Base-by-base conservation (phyloP, 768 basidiomycete genomes). In the Leccinellum luteum region DNA sequence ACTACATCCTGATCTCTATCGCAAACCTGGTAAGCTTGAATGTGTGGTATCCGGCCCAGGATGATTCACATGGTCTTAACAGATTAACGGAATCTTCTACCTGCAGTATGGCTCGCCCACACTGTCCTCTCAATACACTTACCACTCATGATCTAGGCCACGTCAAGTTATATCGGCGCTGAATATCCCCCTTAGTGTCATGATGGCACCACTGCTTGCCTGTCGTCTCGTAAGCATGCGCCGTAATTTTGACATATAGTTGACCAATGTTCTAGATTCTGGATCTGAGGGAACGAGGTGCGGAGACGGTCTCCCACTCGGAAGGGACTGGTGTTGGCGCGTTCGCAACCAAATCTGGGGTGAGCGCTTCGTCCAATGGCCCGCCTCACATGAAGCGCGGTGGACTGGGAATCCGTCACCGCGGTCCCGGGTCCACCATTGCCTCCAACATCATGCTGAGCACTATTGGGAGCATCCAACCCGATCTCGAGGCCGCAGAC, bases 11-110 rank as follows among this genome's bases (percentile, higher is more conserved):
- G 61, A 92, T 92, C 68, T 91, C 90, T n/a, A 84, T 91, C 51
- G 90, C 90, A 49, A 92, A 92, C 75, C 74, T 92, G 76, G 80
- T 80, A 54, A 59, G 76, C 64, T 8, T 23, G 27, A 38, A 52
- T 30, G 19, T 12, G 25, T 7, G 56, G 25, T 44, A 27, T 38
- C n/a, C 48, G 6, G 35, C 47, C 13, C 34, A 21, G 45, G n/a
- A 25, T 57, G 44, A 43, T 57, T 65, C 28, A 59, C 44, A 1
- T 19, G 21, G 32, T 31, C 15, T 10, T 56, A 25, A 52, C 58
- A 80, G 79, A 84, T 91, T 68, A 92, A 92, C 61, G 90, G 90
- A 44, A 86, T 91, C 34, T 91, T 91, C 69, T 92, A 91, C 70
- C 80, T 92, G n/a, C 90, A 91, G 88, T 89, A 63, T 61, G 85